Evolutionary conservation across 1,284 basidiomycete genomes (phyloP).

Genomic region (Bjerkandera adusta): DNA sequence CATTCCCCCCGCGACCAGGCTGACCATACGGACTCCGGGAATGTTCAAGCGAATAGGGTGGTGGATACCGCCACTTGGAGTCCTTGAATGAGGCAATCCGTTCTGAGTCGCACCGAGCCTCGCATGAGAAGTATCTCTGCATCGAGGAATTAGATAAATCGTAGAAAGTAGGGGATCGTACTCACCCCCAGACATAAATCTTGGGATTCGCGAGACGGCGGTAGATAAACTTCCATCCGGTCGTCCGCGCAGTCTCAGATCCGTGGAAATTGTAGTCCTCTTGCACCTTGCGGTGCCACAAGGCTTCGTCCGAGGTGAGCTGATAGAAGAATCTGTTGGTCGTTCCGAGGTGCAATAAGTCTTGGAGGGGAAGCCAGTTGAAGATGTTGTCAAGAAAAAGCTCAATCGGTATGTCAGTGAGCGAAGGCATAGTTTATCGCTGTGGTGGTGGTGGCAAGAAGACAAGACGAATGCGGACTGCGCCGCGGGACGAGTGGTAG

Average conservation of each 20-base stretch:
- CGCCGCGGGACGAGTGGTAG: no score
- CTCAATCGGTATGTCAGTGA: slow-evolving; percentile 56
- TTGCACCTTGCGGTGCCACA: slow-evolving; percentile 74
- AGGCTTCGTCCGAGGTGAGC: slow-evolving; percentile 69
- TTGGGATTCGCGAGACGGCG: slow-evolving; percentile 56
- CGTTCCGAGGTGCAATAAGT: slow-evolving; percentile 55
- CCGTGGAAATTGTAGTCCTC: slow-evolving; percentile 80
- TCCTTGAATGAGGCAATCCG: slow-evolving; percentile 40
- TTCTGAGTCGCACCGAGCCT: slow-evolving; percentile 51
- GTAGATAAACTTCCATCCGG: slow-evolving; percentile 81
- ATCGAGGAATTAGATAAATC: background rate
- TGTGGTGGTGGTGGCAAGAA: background rate
- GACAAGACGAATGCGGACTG: no score
- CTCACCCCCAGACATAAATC: slow-evolving; percentile 83
- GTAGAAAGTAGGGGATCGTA: no score
- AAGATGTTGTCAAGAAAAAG: slow-evolving; percentile 73
- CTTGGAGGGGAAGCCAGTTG: slow-evolving; percentile 53
- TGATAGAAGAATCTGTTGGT: slow-evolving; percentile 58
- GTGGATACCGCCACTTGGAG: slow-evolving; percentile 42
- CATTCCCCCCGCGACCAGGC: slow-evolving; percentile 80
- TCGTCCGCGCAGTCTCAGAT: slow-evolving; percentile 63
- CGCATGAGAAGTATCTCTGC: slow-evolving; percentile 49
- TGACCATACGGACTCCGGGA: slow-evolving; percentile 64
- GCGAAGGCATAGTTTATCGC: background rate
- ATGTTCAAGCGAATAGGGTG: slow-evolving; percentile 62